These are phyloP conservation scores for Geotrichum bryndzae DNA, from an alignment of 1,139 yeast species.

Conservation along the genomic window DNA sequence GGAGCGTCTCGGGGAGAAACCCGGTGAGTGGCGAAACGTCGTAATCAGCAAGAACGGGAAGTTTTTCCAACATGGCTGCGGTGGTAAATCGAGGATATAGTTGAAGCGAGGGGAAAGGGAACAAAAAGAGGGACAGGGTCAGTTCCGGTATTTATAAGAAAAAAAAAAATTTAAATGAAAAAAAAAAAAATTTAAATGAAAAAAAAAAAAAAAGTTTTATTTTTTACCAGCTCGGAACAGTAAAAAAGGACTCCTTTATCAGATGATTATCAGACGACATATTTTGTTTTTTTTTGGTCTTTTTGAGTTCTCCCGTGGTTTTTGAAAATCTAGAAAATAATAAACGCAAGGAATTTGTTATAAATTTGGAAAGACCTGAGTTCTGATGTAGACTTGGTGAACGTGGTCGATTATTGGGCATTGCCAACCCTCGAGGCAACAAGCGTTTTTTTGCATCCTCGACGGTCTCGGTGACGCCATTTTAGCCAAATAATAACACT, in stretches of 20 bases:
- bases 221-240: background rate
- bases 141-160: slow-evolving; percentile 22
- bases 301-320: too few relatives aligned
- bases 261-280: background rate
- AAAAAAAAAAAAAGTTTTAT: slow-evolving; percentile 12
- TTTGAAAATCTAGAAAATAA: too few relatives aligned
- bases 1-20: slow-evolving; percentile 66
- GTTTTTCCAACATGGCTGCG: slow-evolving; percentile 12
- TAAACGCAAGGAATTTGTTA: too few relatives aligned
- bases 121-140: slow-evolving; percentile 26
- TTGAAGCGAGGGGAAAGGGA: slow-evolving; percentile 4
- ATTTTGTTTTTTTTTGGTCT: too few relatives aligned
- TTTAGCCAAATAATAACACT: too few relatives aligned
- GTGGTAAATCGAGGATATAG: slow-evolving; percentile 27
- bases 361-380: too few relatives aligned
- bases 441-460: too few relatives aligned
- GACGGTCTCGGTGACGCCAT: too few relatives aligned
- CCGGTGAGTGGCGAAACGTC: slow-evolving; percentile 69
- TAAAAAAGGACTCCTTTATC: background rate
- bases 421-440: too few relatives aligned
- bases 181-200: slow-evolving; percentile 4
- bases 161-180: slow-evolving; percentile 1
- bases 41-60: slow-evolving; percentile 53
- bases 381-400: too few relatives aligned
- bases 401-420: too few relatives aligned